Base-by-base conservation (phyloP, 1,284 basidiomycete species). In the Ceratobasidium theobromae region DNA sequence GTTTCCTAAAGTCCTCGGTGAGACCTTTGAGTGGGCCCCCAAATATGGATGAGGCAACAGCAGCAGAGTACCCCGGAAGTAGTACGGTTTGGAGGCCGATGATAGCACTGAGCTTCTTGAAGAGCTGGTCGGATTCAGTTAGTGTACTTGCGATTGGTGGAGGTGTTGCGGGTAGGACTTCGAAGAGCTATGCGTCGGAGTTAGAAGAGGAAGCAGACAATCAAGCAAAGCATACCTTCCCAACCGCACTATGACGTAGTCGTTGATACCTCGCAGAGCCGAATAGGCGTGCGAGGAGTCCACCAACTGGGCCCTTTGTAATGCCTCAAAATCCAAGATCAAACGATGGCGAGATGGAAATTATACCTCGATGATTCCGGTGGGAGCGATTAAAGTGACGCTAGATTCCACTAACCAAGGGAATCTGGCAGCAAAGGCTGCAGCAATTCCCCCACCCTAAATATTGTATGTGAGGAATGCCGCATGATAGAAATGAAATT, bases 391-490 rank as follows among this genome's bases (percentile, higher is more conserved):
- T 16, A 91, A 79, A 3, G 81, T 82, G 12, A 89, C 76, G 66
- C 84, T 84, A 53, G 81, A 79, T 28, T 83, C 82, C 1, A 88
- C 83, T 16, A 91, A 80, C 65, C 85, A 78, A 14, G 89, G 88
- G 71, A 90, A 91, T 48, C 84, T 81, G 1, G 84, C 80, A 1
- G 82, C 80, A 71, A 91, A 91, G 0, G 87, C 82, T 1, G 84
- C 80, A 14, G 87, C 84, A 35, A 91, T 83, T 0, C 80, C 87
- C 30, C 88, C 89, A 1, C 89, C 88, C 87, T 89, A 66, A n/a
- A 16, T 21, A n/a, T 45, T 33, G 14, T 6, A 9, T 8, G 23
- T 33, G 8, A 65, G 30, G 14, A 5, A 21, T 8, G 21, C 16
- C n/a, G 9, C 14, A 38, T n/a, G 23, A 32, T 45, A 28, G 16